Evolutionary conservation across 2,329 filamentous ascomycete genomes (phyloP).

Genomic region (Ophiocordyceps camponoti-floridani): DNA sequence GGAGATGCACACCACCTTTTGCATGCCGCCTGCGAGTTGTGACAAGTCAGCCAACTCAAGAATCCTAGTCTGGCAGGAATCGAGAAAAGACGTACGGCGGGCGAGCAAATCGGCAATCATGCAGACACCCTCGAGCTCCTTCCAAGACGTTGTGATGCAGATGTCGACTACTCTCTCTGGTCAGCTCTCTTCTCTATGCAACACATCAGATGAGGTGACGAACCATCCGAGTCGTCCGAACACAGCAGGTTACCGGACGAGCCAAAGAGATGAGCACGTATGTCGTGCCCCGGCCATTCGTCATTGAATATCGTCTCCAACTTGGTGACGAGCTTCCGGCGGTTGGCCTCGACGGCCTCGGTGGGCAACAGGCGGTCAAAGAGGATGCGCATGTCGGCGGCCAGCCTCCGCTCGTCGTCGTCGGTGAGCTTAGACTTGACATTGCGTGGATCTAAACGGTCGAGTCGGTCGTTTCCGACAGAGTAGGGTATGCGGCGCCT

Average conservation of each 20-base stretch:
- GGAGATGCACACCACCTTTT: conserved; percentile 86
- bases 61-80: not conserved
- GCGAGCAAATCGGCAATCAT: conserved; percentile 73
- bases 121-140: conserved; percentile 76
- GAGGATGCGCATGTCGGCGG: conserved; percentile 66
- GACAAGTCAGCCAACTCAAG: conserved; percentile 20
- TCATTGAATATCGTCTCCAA: conserved; percentile 75
- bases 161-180: conserved; percentile 63
- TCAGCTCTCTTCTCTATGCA: not conserved
- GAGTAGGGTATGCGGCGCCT: conserved; percentile 84
- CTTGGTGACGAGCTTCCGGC: conserved; percentile 65
- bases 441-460: conserved; percentile 52
- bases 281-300: conserved; percentile 81
- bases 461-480: conserved; percentile 62
- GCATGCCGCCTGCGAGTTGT: conserved; percentile 70
- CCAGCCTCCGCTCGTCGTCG: conserved; percentile 58
- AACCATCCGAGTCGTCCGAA: conserved; percentile 91
- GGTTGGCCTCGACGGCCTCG: conserved; percentile 55
- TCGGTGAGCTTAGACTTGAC: conserved; percentile 52
- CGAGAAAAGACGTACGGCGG: conserved; percentile 45
- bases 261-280: conserved; percentile 88
- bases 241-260: conserved; percentile 91
- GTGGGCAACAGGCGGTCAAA: conserved; percentile 77
- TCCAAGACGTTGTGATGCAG: conserved; percentile 86
- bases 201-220: too few relatives aligned